Evolutionary conservation across 129 eudicot genomes (phyloP), one percentile per base, ranked within the genome.

Genomic region (Arctium minus): DNA sequence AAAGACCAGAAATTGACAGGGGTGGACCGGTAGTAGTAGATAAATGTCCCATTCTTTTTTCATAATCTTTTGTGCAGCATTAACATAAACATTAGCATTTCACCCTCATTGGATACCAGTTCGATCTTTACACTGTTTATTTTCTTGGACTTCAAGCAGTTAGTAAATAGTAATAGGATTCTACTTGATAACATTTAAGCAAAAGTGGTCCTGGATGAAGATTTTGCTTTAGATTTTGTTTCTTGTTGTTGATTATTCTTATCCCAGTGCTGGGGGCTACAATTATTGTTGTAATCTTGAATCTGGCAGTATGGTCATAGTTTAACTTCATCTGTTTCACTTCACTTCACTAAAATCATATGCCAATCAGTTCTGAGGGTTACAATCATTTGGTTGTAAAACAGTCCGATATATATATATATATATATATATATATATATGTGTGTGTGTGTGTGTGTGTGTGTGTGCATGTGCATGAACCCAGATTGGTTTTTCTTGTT

Each of bases 281-380:
- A 53, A 36, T 72, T 65, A 73, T 84, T 79, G 60, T 68, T 44
- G 17, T 69, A 68, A 56, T 48, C 56, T 7, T 76, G 68, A 76
- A 69, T 82, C 84, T 79, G 87, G 84, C 80, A 79, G 87, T 67
- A 84, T 84, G 87, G 87, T 42, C 72, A 6, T 36, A 73, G 37
- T 84, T 84, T 84, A 84, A 62, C 87, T 79, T 78, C 80, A 78
- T 72, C n/a, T 83, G 86, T 15, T 84, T 84, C 82, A 71, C 69
- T 60, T 78, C 84, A 84, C 76, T 70, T 22, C 67, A 74, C 64
- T 32, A 33, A 40, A 8, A 73, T 73, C 17, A 65, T 73, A 73
- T 44, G 79, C 30, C 87, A 79, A 84, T 84, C 84, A 84, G 65
- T 73, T 65, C 74, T 33, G 36, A 2, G 36, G 36, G 36, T 2